Evolutionary conservation across 768 basidiomycete genomes (phyloP).

Genomic region (Suillus americanus): DNA sequence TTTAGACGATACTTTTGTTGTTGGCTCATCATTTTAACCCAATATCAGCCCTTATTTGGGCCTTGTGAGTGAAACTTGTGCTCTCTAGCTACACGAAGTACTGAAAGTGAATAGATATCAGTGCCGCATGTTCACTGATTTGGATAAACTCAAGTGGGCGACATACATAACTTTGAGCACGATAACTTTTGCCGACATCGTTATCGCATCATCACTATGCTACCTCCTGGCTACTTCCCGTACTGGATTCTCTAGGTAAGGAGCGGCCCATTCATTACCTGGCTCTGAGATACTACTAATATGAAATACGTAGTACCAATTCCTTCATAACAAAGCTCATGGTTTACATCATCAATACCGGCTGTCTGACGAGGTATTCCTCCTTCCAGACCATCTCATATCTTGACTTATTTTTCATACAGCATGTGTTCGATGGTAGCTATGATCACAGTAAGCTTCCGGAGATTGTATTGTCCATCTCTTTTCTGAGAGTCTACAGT

Average conservation of each 20-base stretch:
- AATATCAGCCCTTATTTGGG: not conserved
- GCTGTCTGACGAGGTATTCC: constrained; percentile 1
- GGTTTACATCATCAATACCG: not conserved
- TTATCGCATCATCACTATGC: constrained; percentile 3
- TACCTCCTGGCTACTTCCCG: constrained; percentile 2
- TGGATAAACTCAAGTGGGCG: not conserved
- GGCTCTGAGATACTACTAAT: not conserved
- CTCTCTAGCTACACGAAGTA: too few relatives aligned
- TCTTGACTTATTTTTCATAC: not conserved
- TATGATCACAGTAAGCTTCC: constrained; percentile 2
- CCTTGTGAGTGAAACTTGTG: not conserved
- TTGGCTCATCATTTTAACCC: not conserved
- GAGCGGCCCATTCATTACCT: not conserved
- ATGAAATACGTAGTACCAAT: not conserved
- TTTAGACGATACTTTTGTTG: not conserved
- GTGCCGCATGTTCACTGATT: not conserved
- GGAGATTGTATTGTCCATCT: not conserved
- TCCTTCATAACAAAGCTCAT: constrained; percentile 5
- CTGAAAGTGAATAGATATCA: not conserved
- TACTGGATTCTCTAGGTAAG: not conserved
- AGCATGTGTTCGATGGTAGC: constrained; percentile 1
- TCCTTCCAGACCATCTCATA: not conserved
- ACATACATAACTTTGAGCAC: not conserved
- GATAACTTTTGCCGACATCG: not conserved
- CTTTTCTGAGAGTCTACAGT: not conserved